Conservation (phyloP, 2,329 filamentous ascomycete species). For the Penicillium sp. region DNA sequence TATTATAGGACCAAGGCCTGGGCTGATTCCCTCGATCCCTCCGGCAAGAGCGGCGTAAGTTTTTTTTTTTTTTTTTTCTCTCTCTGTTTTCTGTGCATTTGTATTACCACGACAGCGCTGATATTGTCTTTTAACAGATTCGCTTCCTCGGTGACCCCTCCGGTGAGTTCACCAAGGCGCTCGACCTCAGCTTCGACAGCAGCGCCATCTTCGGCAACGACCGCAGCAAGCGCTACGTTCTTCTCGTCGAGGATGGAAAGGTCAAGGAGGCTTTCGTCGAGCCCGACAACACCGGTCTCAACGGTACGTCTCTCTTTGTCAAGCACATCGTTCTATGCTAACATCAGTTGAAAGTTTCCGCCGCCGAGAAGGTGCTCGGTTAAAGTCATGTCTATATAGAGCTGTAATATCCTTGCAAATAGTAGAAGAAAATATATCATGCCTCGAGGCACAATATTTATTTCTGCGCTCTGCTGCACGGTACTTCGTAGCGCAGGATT, state of each 20-base stretch:
- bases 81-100: conserved; percentile 21
- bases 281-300: conserved; percentile 81
- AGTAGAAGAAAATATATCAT: not conserved
- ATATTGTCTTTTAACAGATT: conserved; percentile 57
- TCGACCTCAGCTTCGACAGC: conserved; percentile 81
- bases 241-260: conserved; percentile 80
- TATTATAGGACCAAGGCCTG: conserved; percentile 79
- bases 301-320: conserved; percentile 54
- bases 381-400: conserved; percentile 23
- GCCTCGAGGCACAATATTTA: not conserved
- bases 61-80: not conserved
- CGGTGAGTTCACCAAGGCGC: conserved; percentile 74
- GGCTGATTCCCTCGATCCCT: conserved; percentile 73
- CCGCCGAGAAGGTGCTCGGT: conserved; percentile 51
- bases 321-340: conserved; percentile 9
- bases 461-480: conserved; percentile 2
- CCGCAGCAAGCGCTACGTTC: conserved; percentile 83
- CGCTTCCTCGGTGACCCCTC: conserved; percentile 85
- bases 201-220: conserved; percentile 75
- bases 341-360: conserved; percentile 42
- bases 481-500: not conserved
- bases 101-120: not conserved
- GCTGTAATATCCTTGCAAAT: conserved; percentile 1
- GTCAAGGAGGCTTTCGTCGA: conserved; percentile 80
- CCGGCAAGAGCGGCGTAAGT: conserved; percentile 72